phyloP scores from a whole-genome alignment of 192 early-diverging fungal species.

The Podila horticola region DNA sequence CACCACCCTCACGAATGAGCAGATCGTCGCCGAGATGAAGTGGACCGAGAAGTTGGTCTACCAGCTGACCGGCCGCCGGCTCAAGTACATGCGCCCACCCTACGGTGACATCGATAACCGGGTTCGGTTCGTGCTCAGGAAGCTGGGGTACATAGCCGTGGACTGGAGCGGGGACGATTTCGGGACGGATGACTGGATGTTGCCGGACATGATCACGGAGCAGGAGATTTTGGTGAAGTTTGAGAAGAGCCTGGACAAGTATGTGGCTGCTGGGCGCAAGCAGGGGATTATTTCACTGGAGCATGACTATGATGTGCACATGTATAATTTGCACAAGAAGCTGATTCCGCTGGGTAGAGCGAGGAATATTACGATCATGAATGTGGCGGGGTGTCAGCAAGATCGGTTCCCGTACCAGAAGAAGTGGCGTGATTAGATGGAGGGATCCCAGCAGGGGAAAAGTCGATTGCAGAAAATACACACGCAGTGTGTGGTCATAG shows the following conservation, averaged over 20 bases:
- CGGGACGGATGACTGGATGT: not conserved
- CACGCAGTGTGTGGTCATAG: too few relatives aligned
- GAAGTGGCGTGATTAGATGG: too few relatives aligned
- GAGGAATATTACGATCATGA: not conserved
- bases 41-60: conserved; percentile 63
- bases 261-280: not conserved
- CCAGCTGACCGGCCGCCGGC: conserved; percentile 54
- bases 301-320: not conserved
- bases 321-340: not conserved
- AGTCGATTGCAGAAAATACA: too few relatives aligned
- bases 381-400: not conserved
- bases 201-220: not conserved
- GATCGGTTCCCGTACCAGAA: not conserved
- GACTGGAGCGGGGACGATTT: conserved; percentile 16
- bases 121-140: conserved; percentile 64
- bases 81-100: conserved; percentile 64
- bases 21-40: conserved; percentile 65
- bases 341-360: not conserved
- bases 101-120: conserved; percentile 75
- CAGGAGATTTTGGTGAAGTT: not conserved
- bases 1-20: conserved; percentile 56
- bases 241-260: not conserved
- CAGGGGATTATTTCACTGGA: not conserved
- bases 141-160: conserved; percentile 55
- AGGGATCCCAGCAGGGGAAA: too few relatives aligned